Base-by-base conservation (phyloP, 2,329 filamentous ascomycete species). In the Colletotrichum sublineola region DNA sequence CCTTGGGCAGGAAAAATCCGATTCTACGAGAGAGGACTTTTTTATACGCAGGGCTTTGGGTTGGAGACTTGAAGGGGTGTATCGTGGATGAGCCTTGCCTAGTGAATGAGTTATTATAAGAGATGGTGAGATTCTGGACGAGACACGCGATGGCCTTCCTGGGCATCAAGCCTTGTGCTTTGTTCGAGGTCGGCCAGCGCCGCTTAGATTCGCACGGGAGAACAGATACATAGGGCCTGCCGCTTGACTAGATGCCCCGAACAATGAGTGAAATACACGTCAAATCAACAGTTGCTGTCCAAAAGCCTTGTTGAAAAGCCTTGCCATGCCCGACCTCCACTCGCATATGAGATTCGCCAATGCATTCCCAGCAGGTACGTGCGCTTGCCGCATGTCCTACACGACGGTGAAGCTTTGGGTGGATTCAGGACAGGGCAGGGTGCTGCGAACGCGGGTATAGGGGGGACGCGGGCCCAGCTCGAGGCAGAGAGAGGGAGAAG, bases 1-100 rank as follows among this genome's bases (percentile, higher is more conserved):
- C 33, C 55, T 40, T 56, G 68, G 68, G 61, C 55, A n/a, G 61
- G 66, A 70, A 72, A 69, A 65, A 70, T 70, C 33, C 40, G 5
- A n/a, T 65, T 64, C 67, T 56, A 61, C 31, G 40, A 58, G 33
- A 38, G 31, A 38, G 60, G n/a, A 56, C 36, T 44, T 20, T 52
- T 20, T 63, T 53, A 36, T 53, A 36, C 46, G 52, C 33, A 53
- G 56, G 57, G 65, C 58, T 71, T 31, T 44, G 50, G 24, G 33
- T 56, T 29, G 58, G 40, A 48, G 38, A 42, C 20, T 63, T 52
- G 33, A 18, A 33, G 33, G 50, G n/a, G 24, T 31, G 24, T 29
- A 7, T 36, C 48, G 42, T 20, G 15, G 58, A 33, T 42, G 58
- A 63, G 60, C 52, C n/a, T 42, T 53, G 31, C 18, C 20, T 20